A percentile compares a stretch with the other conserved stretches of the same genome.
Conservation (phyloP, 495 filamentous ascomycete species). For the Hypomontagnella submonticulosa region DNA sequence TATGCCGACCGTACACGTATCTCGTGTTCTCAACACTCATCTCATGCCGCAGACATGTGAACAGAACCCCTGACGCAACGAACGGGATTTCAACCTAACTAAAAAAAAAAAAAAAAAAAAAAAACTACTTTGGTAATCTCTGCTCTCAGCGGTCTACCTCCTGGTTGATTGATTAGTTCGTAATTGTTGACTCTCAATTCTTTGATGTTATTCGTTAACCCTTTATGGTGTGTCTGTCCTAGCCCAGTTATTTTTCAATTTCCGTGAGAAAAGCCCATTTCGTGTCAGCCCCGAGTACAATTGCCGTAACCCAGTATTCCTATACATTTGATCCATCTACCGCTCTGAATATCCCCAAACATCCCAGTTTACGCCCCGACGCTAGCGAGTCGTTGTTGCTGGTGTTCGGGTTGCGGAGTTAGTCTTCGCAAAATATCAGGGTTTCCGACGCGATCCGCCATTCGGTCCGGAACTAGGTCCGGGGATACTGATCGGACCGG, state of each 20-base stretch:
- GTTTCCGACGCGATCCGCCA: conserved; percentile 72
- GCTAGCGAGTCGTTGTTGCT: conserved; percentile 46
- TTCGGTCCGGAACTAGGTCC: conserved; percentile 73
- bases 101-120: too few relatives aligned
- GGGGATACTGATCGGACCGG: conserved; percentile 60
- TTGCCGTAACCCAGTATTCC: conserved; percentile 7
- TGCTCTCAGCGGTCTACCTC: conserved; percentile 9
- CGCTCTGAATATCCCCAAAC: conserved; percentile 12
- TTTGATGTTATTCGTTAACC: conserved; percentile 5
- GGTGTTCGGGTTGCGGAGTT: conserved; percentile 56
- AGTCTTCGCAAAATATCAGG: conserved; percentile 57
- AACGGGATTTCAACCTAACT: conserved; percentile 7
- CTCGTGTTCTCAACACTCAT: background rate
- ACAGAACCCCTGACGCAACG: conserved; percentile 14
- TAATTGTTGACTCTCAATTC: conserved; percentile 22
- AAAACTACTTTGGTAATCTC: too few relatives aligned
- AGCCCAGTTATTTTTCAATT: conserved; percentile 11
- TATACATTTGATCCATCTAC: background rate
- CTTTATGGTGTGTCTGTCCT: conserved; percentile 10
- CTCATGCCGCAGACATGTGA: background rate
- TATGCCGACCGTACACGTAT: conserved; percentile 10
- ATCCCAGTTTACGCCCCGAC: conserved; percentile 40
- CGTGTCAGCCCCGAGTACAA: conserved; percentile 9
- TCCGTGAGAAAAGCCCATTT: conserved; percentile 11
- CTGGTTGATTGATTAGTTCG: conserved; percentile 7